Percentiles rank a stretch among this genome's conserved stretches.
Conservation (phyloP, 1,284 basidiomycete species). For the Trametes versicolor region DNA sequence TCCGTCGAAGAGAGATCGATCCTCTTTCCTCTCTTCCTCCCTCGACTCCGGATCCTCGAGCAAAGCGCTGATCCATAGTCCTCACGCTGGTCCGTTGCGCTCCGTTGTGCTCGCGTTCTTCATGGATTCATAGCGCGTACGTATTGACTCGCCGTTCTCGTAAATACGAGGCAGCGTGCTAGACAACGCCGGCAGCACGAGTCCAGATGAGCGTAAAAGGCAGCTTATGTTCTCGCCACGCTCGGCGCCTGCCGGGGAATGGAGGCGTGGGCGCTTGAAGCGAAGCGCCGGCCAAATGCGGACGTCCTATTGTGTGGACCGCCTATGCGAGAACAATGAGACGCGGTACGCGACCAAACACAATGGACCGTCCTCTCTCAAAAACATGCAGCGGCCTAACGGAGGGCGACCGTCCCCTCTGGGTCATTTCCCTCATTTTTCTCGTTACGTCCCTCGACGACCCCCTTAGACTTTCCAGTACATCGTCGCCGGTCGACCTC, state of each 20-base stretch:
- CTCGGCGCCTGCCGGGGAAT: slow-evolving; percentile 6
- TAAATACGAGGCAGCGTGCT: slow-evolving; percentile 6
- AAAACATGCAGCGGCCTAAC: slow-evolving; percentile 30
- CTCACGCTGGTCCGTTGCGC: no score
- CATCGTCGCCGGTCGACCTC: slow-evolving; percentile 60
- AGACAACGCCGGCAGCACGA: slow-evolving; percentile 11
- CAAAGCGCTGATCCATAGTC: no score
- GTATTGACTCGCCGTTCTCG: neutral
- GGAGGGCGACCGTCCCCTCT: slow-evolving; percentile 25
- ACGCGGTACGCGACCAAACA: slow-evolving; percentile 27
- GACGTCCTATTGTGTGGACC: slow-evolving; percentile 28
- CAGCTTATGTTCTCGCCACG: slow-evolving; percentile 4
- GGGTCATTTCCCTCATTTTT: slow-evolving; percentile 38
- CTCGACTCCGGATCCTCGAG: no score
- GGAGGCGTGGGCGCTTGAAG: slow-evolving; percentile 8
- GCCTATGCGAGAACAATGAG: slow-evolving; percentile 29
- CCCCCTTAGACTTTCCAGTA: slow-evolving; percentile 36
- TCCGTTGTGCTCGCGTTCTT: no score
- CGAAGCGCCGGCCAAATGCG: slow-evolving; percentile 21
- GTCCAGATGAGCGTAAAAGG: slow-evolving; percentile 3
- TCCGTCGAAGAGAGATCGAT: no score
- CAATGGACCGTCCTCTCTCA: slow-evolving; percentile 41
- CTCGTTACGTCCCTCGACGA: slow-evolving; percentile 41
- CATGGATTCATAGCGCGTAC: no score
- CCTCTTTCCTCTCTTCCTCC: no score